phyloP scores from a whole-genome alignment of 2,329 filamentous ascomycete genomes.

The Pseudocercospora cruenta region DNA sequence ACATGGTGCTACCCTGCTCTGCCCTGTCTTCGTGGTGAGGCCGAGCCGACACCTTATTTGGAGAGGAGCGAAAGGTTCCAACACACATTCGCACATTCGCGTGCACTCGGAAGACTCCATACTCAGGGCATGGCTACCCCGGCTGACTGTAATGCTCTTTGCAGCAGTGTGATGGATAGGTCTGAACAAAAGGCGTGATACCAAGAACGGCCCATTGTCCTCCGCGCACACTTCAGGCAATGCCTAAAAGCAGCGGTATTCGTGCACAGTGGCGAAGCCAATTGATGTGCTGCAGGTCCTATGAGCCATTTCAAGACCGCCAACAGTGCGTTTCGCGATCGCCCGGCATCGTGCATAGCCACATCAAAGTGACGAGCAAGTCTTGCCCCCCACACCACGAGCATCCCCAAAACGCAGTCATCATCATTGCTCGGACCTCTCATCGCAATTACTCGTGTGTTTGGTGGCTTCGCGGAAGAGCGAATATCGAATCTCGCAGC shows the following conservation, averaged over 20 bases:
- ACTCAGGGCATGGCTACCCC: not conserved
- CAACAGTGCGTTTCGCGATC: not conserved
- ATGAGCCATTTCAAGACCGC: not conserved
- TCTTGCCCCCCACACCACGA: too few species aligned
- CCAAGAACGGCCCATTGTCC: not conserved
- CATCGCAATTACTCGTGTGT: not conserved
- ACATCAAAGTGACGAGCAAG: not conserved
- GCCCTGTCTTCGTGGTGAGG: not conserved
- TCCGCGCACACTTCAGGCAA: not conserved
- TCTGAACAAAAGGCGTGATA: not conserved
- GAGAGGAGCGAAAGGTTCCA: not conserved
- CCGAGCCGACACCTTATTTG: not conserved
- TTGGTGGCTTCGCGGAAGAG: not conserved
- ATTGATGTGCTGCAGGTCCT: not conserved
- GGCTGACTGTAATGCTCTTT: not conserved
- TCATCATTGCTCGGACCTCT: not conserved
- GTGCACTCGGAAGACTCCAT: not conserved
- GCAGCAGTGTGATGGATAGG: too few species aligned
- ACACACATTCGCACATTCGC: not conserved
- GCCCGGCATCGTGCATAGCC: not conserved
- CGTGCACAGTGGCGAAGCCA: not conserved
- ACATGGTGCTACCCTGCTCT: not conserved
- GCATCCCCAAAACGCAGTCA: not conserved
- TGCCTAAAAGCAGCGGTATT: not conserved
- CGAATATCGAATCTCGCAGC: not conserved